Percentiles rank a stretch among this genome's conserved stretches.
Evolutionary conservation across 2,329 filamentous ascomycete species (phyloP).

Genomic region (Aspergillus carbonarius): DNA sequence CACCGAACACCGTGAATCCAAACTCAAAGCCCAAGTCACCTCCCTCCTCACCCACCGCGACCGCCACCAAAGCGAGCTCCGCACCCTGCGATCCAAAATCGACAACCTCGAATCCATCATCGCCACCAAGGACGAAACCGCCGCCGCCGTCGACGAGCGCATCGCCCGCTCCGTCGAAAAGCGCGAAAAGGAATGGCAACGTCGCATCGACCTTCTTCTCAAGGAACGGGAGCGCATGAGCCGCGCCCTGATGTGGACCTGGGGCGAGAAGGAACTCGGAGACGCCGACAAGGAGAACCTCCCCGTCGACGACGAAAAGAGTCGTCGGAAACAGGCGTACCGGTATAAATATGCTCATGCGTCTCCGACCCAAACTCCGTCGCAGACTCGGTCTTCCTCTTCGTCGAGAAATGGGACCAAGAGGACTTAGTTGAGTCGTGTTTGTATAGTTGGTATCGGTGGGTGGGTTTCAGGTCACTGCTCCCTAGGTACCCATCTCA

Average conservation of each 20-base stretch:
- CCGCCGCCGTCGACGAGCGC: conserved; percentile 39
- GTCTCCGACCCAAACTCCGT: too few species aligned
- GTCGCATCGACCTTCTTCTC: conserved; percentile 41
- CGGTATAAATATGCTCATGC: conserved; percentile 36
- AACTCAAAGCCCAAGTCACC: conserved; percentile 29
- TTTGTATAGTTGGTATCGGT: too few species aligned
- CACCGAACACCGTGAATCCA: conserved; percentile 37
- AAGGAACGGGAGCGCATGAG: conserved; percentile 43
- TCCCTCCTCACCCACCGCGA: conserved; percentile 24
- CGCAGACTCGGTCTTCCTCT: too few species aligned
- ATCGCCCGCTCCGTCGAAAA: conserved; percentile 43
- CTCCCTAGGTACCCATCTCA: neutral
- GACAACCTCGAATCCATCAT: conserved; percentile 36
- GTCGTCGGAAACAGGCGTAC: conserved; percentile 33
- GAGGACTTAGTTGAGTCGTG: neutral
- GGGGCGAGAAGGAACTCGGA: conserved; percentile 44
- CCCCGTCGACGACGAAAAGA: conserved; percentile 24
- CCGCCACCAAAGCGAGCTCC: conserved; percentile 22
- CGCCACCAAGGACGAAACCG: conserved; percentile 41
- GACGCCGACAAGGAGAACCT: conserved; percentile 26
- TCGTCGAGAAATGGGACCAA: neutral
- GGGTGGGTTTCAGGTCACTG: neutral
- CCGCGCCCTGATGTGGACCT: conserved; percentile 40
- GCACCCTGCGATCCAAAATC: conserved; percentile 33
- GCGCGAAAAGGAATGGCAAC: conserved; percentile 45